phyloP scores from a whole-genome alignment of 2,329 filamentous ascomycete genomes.

The Penicillium sp. region DNA sequence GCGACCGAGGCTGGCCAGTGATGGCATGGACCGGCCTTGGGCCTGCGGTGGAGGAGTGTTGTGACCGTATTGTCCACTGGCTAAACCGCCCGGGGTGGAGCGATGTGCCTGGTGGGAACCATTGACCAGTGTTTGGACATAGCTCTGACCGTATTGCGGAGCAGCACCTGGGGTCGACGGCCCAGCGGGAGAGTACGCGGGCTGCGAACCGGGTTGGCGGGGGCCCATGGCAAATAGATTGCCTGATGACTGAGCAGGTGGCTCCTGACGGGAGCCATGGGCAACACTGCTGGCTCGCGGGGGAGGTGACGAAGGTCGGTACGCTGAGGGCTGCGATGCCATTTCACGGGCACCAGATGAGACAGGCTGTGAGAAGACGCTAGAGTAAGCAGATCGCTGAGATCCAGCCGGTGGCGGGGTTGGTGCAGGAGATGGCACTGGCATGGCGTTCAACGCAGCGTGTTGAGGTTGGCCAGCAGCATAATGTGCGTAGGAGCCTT shows the following conservation, averaged over 20 bases:
- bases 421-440: slow-evolving; percentile 38
- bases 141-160: slow-evolving; percentile 33
- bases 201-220: slow-evolving; percentile 30
- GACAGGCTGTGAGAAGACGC: slow-evolving; percentile 32
- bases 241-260: slow-evolving; percentile 33
- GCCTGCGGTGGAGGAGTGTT: slow-evolving; percentile 39
- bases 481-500: slow-evolving; percentile 35
- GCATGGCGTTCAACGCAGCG: slow-evolving; percentile 28
- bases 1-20: slow-evolving; percentile 34
- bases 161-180: slow-evolving; percentile 27
- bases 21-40: slow-evolving; percentile 31
- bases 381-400: slow-evolving; percentile 35
- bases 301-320: slow-evolving; percentile 34
- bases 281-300: slow-evolving; percentile 31
- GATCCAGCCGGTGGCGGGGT: slow-evolving; percentile 34
- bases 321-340: slow-evolving; percentile 27
- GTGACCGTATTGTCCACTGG: slow-evolving; percentile 35
- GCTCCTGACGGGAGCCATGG: slow-evolving; percentile 37
- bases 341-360: slow-evolving; percentile 35
- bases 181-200: slow-evolving; percentile 31
- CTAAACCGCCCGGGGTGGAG: slow-evolving; percentile 32
- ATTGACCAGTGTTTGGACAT: slow-evolving; percentile 42
- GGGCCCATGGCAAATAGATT: slow-evolving; percentile 32
- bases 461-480: slow-evolving; percentile 28
- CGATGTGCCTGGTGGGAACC: slow-evolving; percentile 40